Percentiles rank a stretch among this genome's conserved stretches.
Evolutionary conservation across 371 early-diverging fungal species (phyloP).

Genomic region (Smittium mucronatum): DNA sequence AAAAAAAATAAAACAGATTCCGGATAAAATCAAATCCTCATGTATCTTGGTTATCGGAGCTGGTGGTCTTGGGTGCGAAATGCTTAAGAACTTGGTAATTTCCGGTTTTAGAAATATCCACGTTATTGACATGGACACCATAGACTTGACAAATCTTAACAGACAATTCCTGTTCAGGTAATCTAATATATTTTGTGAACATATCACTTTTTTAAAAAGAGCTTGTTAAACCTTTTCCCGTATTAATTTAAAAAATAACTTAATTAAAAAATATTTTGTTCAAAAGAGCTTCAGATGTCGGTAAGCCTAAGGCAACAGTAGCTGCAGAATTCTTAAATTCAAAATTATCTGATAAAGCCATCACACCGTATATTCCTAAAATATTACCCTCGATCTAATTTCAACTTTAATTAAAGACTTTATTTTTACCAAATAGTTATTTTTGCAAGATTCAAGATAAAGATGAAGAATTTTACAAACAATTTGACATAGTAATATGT

Average conservation of each 20-base stretch:
- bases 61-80: conserved; percentile 99
- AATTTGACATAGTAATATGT: conserved; percentile 79
- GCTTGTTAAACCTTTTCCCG: background rate
- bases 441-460: conserved; percentile 88
- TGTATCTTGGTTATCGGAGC: conserved; percentile 75
- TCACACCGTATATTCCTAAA: conserved; percentile 54
- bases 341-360: conserved; percentile 60
- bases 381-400: too few species aligned
- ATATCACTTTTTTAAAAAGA: background rate
- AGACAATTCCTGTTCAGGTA: conserved; percentile 95
- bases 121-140: conserved; percentile 92
- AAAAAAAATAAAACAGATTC: conserved; percentile 71
- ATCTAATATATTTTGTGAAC: background rate
- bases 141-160: conserved; percentile 97
- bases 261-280: background rate
- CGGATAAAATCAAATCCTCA: conserved; percentile 59
- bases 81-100: conserved; percentile 88
- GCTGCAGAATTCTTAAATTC: conserved; percentile 83
- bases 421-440: conserved; percentile 17
- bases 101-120: conserved; percentile 75
- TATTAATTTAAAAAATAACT: background rate
- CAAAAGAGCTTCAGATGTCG: conserved; percentile 5
- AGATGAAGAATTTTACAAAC: conserved; percentile 76
- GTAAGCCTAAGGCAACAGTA: conserved; percentile 56
- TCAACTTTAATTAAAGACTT: background rate